phyloP scores from a whole-genome alignment of 2,329 filamentous ascomycete genomes.

The Periconia macrospinosa region DNA sequence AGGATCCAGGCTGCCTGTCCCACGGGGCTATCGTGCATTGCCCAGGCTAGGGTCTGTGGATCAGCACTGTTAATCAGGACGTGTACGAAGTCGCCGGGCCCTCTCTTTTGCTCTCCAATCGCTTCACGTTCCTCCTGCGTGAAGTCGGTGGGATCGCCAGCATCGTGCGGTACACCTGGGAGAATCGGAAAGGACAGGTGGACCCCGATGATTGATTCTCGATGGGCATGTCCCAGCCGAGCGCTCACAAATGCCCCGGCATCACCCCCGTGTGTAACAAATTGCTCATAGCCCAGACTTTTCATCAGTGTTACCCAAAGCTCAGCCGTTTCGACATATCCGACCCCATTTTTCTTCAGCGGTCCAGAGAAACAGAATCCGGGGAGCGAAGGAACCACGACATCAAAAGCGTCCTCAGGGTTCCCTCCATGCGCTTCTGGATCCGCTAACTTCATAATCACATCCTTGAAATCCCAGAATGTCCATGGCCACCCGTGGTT shows the following conservation, averaged over 20 bases:
- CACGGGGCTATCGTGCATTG: constrained; percentile 9
- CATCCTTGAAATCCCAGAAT: constrained; percentile 8
- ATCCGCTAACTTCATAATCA: constrained; percentile 7
- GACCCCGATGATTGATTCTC: constrained; percentile 8
- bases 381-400: constrained; percentile 9
- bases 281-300: constrained; percentile 5
- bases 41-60: constrained; percentile 6
- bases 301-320: constrained; percentile 10
- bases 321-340: constrained; percentile 8
- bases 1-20: constrained; percentile 5
- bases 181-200: constrained; percentile 6
- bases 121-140: constrained; percentile 1
- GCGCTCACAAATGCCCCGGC: constrained; percentile 10
- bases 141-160: constrained; percentile 1
- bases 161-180: constrained; percentile 1
- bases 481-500: constrained; percentile 12
- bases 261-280: constrained; percentile 11
- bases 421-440: constrained; percentile 2
- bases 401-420: constrained; percentile 7
- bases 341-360: constrained; percentile 1
- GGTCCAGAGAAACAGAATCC: constrained; percentile 10
- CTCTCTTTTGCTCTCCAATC: constrained; percentile 1
- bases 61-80: constrained; percentile 3
- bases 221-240: constrained; percentile 8
- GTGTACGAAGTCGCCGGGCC: not conserved